Evolutionary conservation across 2,329 filamentous ascomycete species (phyloP), one percentile per base, ranked within the genome.

Genomic region (Fusarium pilosicola): DNA sequence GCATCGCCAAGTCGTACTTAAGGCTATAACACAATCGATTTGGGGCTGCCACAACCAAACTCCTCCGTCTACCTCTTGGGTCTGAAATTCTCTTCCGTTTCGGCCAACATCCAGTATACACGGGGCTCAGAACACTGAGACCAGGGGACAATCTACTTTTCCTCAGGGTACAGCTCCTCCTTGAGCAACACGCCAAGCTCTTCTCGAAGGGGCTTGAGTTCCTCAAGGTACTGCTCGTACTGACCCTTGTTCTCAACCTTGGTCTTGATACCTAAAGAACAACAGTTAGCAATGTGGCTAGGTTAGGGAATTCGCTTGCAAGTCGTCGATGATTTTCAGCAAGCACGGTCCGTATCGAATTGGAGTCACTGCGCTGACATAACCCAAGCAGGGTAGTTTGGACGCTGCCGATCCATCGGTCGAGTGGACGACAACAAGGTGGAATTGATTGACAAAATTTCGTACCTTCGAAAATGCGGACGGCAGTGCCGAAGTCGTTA

Each of bases 241-340:
- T 99, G 96, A 81, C 91, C 90, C 86, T 94, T 93, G 91, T 97
- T 99, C 91, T 99, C 96, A 79, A 98, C 96, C 91, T 99, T 99
- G 86, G 95, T 94, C 88, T 97, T 98, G 90, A 99, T 93, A 82
- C 96, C 95, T 97, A 39, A 17, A 56, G 24, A 74, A 64, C n/a
- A 20, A 32, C 30, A 46, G 72, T 76, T 70, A 79, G 77, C 63
- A 55, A 63, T 34, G 24, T 34, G 46, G n/a, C 52, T 56, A 7
- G 48, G 15, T 18, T n/a, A 13, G 30, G 49, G 42, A 38, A 63
- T 48, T 46, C 44, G 34, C 52, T 64, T 24, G 70, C 51, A 39
- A 39, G 30, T 57, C 46, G 22, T 61, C 39, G 46, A 34, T 57
- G 32, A 24, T 44, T 54, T 48, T 42, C 41, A 38, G 42, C 28